Base-by-base conservation (phyloP, 371 early-diverging fungal species). In the Chytridium lagenaria region DNA sequence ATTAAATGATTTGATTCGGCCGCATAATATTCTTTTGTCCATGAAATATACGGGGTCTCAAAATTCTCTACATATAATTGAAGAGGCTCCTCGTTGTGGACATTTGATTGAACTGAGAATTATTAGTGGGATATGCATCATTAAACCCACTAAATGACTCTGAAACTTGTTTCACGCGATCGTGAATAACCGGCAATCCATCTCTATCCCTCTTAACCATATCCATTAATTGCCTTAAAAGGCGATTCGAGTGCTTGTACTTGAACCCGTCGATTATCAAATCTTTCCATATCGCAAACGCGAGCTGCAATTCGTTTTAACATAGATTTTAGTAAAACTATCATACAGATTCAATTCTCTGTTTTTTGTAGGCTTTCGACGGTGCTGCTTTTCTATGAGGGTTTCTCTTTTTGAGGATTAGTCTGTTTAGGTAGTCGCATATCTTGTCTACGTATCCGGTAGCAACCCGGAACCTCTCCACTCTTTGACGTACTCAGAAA, bases 1-100 rank as follows among this genome's bases (percentile, higher is more conserved):
- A 93, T 85, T 40, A 86, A 82, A 19, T 81, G 72, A 22, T 84
- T 89, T 5, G 93, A 90, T 70, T 94, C 95, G 2, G 83, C 77
- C 50, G 83, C 85, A 81, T 94, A 94, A 77, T 93, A 95, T 22
- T 80, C 75, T 51, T 85, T 85, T 0, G 93, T 92, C 51, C 88
- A 85, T 0, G 85, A 85, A 50, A 95, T 76, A 68, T 90, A 93
- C 12, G 90, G 89, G 49, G 83, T 78, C 77, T 95, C 95, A 79
- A 93, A 93, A 73, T 91, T 90, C 57, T 93, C 91, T 19, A 91
- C 85, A 72, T 95, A 95, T 1, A 93, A 78, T 44, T 88, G 86
- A 22, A 92, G 76, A 15, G 90, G 91, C 50, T 89, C 86, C 5
- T 92, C 90, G 15, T 89, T 87, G 70, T 89, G 88, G n/a, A 84